Conservation (phyloP, 495 filamentous ascomycete species). For the Neurospora discreta region DNA sequence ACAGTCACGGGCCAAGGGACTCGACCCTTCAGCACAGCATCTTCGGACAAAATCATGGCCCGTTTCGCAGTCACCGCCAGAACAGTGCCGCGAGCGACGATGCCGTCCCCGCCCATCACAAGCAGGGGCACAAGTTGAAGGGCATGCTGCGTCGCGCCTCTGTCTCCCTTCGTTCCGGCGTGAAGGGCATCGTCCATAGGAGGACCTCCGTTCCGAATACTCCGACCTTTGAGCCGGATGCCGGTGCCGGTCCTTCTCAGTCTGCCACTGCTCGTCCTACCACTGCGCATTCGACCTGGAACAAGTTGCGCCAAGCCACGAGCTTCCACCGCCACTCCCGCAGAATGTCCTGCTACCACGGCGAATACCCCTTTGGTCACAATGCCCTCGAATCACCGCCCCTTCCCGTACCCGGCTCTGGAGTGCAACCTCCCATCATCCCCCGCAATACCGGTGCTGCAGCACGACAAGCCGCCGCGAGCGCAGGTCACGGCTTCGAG, state of each 20-base stretch:
- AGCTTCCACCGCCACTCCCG: constrained; percentile 37
- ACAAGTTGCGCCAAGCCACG: constrained; percentile 36
- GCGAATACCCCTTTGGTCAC: constrained; percentile 23
- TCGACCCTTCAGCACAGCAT: neutral
- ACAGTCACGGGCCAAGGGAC: neutral
- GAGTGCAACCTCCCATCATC: constrained; percentile 41
- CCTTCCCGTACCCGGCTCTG: constrained; percentile 35
- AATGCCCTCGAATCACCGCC: constrained; percentile 26
- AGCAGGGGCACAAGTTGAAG: constrained; percentile 18
- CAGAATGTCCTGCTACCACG: constrained; percentile 22
- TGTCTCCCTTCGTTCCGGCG: constrained; percentile 27
- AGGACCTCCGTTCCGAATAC: constrained; percentile 35
- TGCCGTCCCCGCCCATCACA: constrained; percentile 10
- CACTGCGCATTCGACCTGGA: constrained; percentile 37
- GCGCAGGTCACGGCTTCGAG: constrained; percentile 51
- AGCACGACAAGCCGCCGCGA: constrained; percentile 59
- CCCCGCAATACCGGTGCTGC: constrained; percentile 49
- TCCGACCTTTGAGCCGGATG: constrained; percentile 17
- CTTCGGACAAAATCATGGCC: neutral
- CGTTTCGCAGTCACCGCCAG: neutral
- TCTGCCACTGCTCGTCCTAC: constrained; percentile 19
- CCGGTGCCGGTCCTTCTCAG: constrained; percentile 12
- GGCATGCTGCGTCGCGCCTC: constrained; percentile 40
- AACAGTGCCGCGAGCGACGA: constrained; percentile 1
- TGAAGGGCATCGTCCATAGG: constrained; percentile 34